Percentiles rank a stretch among this genome's conserved stretches.
Conservation (phyloP, 2,329 filamentous ascomycete species). For the Drechslerella dactyloides region DNA sequence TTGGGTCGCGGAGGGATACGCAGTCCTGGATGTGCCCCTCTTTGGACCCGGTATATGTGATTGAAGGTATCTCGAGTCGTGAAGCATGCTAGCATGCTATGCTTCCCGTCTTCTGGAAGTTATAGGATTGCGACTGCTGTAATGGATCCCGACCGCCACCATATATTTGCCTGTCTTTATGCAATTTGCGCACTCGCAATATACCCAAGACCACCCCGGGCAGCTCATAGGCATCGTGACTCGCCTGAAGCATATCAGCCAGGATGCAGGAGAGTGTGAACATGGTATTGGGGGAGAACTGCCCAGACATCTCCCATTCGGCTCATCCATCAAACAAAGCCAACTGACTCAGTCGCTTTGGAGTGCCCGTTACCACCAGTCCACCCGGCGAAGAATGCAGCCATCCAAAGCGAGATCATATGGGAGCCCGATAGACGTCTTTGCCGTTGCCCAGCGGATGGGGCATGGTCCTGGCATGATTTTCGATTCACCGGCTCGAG, state of each 20-base stretch:
- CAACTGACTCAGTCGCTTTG: slow-evolving; percentile 38
- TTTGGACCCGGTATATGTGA: too few species aligned
- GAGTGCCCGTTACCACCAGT: slow-evolving; percentile 9
- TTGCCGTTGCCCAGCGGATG: slow-evolving; percentile 3
- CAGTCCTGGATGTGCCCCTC: background rate
- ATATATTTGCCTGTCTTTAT: background rate
- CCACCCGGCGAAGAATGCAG: slow-evolving; percentile 13
- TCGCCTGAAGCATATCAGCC: background rate
- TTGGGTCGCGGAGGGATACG: background rate
- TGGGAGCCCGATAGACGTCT: background rate
- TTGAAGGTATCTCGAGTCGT: too few species aligned
- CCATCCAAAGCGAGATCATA: slow-evolving; percentile 19
- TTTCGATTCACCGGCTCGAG: background rate
- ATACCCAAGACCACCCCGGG: background rate
- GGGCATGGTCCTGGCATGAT: slow-evolving; percentile 5
- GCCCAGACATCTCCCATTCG: slow-evolving; percentile 18
- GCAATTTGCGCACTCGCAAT: background rate
- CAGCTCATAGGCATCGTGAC: background rate
- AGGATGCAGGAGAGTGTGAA: background rate
- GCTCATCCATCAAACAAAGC: slow-evolving; percentile 12
- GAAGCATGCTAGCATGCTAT: too few species aligned
- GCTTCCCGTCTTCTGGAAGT: background rate
- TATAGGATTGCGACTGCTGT: background rate
- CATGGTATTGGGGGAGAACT: slow-evolving; percentile 33
- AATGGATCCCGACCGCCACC: background rate